Conservation (phyloP, 495 filamentous ascomycete genomes). For the Elaphomyces granulatus region DNA sequence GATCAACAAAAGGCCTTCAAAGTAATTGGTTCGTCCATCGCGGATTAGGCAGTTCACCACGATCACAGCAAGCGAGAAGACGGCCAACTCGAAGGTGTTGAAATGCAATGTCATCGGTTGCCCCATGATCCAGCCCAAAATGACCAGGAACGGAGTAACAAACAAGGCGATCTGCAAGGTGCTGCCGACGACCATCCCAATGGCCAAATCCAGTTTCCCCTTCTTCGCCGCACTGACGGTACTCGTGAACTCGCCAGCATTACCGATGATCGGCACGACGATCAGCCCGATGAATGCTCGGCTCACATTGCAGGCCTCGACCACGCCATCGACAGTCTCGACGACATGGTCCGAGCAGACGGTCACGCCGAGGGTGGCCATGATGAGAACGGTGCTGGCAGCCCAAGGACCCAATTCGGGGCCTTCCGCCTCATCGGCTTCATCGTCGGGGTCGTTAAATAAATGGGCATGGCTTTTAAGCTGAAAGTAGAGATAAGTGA, state of each 20-base stretch:
- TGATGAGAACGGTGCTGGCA: slow-evolving; percentile 9
- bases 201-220: slow-evolving; percentile 16
- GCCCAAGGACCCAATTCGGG: slow-evolving; percentile 8
- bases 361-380: slow-evolving; percentile 17
- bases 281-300: slow-evolving; percentile 20
- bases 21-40: slow-evolving; percentile 56
- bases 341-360: slow-evolving; percentile 20
- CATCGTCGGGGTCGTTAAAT: slow-evolving; percentile 9
- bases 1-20: slow-evolving; percentile 13
- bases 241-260: slow-evolving; percentile 12
- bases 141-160: slow-evolving; percentile 27
- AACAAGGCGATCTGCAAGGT: slow-evolving; percentile 24
- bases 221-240: slow-evolving; percentile 12
- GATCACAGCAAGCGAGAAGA: slow-evolving; percentile 19
- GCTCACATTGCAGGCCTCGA: slow-evolving; percentile 11
- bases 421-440: slow-evolving; percentile 6
- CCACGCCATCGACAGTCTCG: slow-evolving; percentile 16
- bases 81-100: slow-evolving; percentile 22
- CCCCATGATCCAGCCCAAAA: slow-evolving; percentile 26
- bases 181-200: slow-evolving; percentile 15
- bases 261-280: slow-evolving; percentile 14
- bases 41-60: slow-evolving; percentile 30
- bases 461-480: slow-evolving; percentile 18
- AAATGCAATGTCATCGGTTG: slow-evolving; percentile 25
- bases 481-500: slow-evolving; percentile 50